Base-by-base conservation (phyloP, 805 yeast species). In the Debaryomyces castellii region DNA sequence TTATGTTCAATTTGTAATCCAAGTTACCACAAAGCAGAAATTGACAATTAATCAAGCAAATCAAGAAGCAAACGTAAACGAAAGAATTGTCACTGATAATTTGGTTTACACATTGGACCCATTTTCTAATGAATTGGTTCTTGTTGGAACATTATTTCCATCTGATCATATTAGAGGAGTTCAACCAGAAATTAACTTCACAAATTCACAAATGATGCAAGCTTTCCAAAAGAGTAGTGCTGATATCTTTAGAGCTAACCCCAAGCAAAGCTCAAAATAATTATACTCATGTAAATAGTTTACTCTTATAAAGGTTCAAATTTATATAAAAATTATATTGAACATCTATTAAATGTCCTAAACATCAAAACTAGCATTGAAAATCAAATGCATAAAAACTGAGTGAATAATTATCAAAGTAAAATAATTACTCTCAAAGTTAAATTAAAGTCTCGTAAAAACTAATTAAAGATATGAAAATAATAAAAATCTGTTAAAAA, bases 221-320 rank as follows among this genome's bases (percentile, higher is more conserved):
- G 60, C 59, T 6, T 69, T 66, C 52, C 65, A 67, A 47, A 55
- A 52, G 38, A 59, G 54, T 33, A 51, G 67, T 46, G 72, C 73
- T 12, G 77, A 72, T 49, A 70, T 72, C 47, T 71, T 69, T 53
- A 60, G 77, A 53, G 57, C 68, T n/a, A 63, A 67, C 38, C 69
- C 69, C 9, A 51, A 51, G 40, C 41, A 47, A 49, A 51, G 1
- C 8, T 14, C 18, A 4, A 17, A 30, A 16, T 30, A 52, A 43
- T 30, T 41, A 45, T 14, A 30, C 7, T 14, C 34, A 48, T 49
- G 34, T 30, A 30, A 30, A 30, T 30, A 30, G 6, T 30, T 14
- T 17, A 8, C 20, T 12, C 18, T 17, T 14, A 14, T n/a, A n/a
- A n/a, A n/a, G n/a, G n/a, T n/a, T n/a, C 12, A 30, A 30, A 5